Evolutionary conservation across 768 basidiomycete genomes (phyloP), one percentile per base, ranked within the genome.

Genomic region (Strobilomyces dryophilus): DNA sequence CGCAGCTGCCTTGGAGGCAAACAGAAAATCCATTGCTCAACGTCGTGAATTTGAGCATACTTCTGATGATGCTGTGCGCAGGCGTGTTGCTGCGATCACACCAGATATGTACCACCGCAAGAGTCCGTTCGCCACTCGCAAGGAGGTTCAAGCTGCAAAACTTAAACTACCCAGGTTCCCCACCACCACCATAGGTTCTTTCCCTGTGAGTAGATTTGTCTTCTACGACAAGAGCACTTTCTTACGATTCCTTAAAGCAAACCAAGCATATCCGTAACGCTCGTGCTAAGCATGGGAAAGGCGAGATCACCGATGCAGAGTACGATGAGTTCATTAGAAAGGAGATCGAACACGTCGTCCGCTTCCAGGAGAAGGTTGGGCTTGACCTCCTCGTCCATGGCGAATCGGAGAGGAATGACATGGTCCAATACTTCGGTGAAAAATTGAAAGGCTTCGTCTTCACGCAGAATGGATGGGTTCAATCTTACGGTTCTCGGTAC

Each of bases 361-460:
- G 84, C 59, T 95, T 98, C 92, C 97, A 99, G 74, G 95, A 98
- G 80, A 85, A 83, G 73, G 82, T 94, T 61, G 95, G 91, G 61
- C 85, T 99, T 62, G 97, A 99, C 74, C 82, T 99, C 53, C 82
- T 98, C 63, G 97, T 99, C 56, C 97, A 99, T 73, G 97, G 97
- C 66, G 97, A 99, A 74, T 90, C 95, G 49, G 95, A 99, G 79
- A 85, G 95, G 66, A 98, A 98, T 72, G 95, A 98, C 81, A 98
- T 98, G 95, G 95, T 97, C 58, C 95, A 98, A 77, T 99, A 99
- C 84, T 99, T 98, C 63, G 97, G 97, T 61, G 97, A 99, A 74
- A 89, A 85, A 69, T 79, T 99, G 58, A 76, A 82, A 47, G 97
- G 97, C 61, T 98, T 99, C 69, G 91, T 90, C 72, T 99, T 99